Evolutionary conservation across 2,329 filamentous ascomycete genomes (phyloP), one percentile per base, ranked within the genome.

Genomic region (Colletotrichum abscissum): DNA sequence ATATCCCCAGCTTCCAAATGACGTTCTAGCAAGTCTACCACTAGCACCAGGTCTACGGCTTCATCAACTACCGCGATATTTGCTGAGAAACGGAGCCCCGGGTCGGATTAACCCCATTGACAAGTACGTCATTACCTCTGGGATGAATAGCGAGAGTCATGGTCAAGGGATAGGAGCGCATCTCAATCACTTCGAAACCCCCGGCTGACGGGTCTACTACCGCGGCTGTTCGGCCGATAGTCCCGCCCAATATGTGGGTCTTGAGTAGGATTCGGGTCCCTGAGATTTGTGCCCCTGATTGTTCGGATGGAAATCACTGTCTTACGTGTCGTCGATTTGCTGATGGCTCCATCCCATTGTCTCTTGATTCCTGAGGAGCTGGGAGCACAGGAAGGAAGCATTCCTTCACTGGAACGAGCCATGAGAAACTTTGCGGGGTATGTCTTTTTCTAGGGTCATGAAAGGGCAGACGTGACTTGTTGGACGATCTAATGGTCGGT

Each of bases 181-280:
- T 33, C 55, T 33, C 60, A 64, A 65, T 65, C 60, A 65, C 70
- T 64, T 60, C 46, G 59, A 69, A 73, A 55, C 54, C 59, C 26
- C 33, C 30, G 33, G 58, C 55, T 38, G 28, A n/a, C 46, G 35
- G n/a, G n/a, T 59, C 33, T 24, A 14, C 49, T 0, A 54, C 42
- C 52, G 19, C 57, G 57, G 57, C 58, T 42, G 58, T 38, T 60
- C 70, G 38, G 60, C 67, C 66, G 55, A 64, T 52, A 8, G 46
- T 64, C 42, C 60, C 33, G 42, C 55, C 12, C 22, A 59, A 5
- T 64, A 5, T n/a, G 4, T 63, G 7, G 52, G 26, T 28, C 42
- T 42, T 11, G 22, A 12, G 9, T 26, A 26, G 28, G 22, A 57
- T 28, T 28, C 14, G 14, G 46, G 19, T 63, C 30, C 22, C 49